Base-by-base conservation (phyloP, 2,329 filamentous ascomycete genomes). In the Trichophyton simii region DNA sequence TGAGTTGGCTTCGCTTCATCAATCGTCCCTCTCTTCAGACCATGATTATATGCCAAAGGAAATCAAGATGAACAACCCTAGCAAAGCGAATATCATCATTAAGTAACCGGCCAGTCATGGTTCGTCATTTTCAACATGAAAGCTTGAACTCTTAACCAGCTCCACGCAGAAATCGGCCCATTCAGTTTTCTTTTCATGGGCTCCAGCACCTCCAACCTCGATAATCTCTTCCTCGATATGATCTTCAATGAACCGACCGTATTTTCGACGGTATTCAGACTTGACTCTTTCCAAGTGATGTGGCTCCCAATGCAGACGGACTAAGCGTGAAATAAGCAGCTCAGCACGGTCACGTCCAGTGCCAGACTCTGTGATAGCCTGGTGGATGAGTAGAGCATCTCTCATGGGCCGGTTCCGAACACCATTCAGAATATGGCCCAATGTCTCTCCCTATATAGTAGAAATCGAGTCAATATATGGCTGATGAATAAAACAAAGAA, bases 341-440 rank as follows among this genome's bases (percentile, higher is more conserved):
- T 96, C 92, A 54, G 88, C 87, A 34, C 92, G 85, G 70, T 92
- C 88, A 65, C 83, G 83, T 65, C 82, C 83, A 1, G 86, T 84
- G 1, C 81, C 83, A 2, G 87, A 86, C 54, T 87, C 83, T 20
- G 85, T 87, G 66, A 97, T 84, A 1, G 94, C 92, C 76, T 97
- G 94, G 73, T 95, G 86, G 1, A 99, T 80, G 2, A 97, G 85
- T 42, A 96, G 82, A 2, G 92, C 90, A 73, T 97, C 94, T 61
- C 94, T 89, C 65, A 95, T 90, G 4, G 94, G 91, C 63, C 88
- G 88, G 77, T 97, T 97, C 77, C 97, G 95, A 62, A 95, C 86
- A 69, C 94, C 94, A 76, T 97, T 96, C 70, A 99, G 86, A 67
- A 97, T 89, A 74, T 97, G 94, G 0, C 91, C 89, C 42, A 97